Evolutionary conservation across 371 early-diverging fungal genomes (phyloP).

Genomic region (Haplosporangium sp.): DNA sequence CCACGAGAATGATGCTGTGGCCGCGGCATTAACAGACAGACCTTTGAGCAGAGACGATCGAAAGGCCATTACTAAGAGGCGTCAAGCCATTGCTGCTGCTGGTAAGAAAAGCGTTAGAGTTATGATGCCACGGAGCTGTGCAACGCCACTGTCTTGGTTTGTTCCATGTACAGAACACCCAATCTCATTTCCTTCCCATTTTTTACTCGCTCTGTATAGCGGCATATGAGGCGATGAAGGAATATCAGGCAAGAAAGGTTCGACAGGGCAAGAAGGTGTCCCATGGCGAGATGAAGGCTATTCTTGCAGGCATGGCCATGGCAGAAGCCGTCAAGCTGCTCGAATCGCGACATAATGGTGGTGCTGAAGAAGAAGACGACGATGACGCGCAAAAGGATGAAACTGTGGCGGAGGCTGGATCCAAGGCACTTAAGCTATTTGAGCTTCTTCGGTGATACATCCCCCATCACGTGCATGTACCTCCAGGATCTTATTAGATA

Average conservation of each 20-base stretch:
- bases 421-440: slow-evolving; percentile 44
- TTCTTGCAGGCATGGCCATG: slow-evolving; percentile 53
- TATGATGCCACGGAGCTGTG: no score
- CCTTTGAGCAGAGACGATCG: slow-evolving; percentile 9
- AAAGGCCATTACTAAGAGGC: slow-evolving; percentile 19
- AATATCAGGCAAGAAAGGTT: slow-evolving; percentile 27
- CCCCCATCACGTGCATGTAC: no score
- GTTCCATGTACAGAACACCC: not conserved
- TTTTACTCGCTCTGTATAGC: slow-evolving; percentile 6
- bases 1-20: not conserved
- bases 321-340: slow-evolving; percentile 51
- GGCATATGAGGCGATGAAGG: slow-evolving; percentile 49
- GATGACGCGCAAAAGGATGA: slow-evolving; percentile 29
- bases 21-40: not conserved
- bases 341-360: slow-evolving; percentile 17
- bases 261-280: slow-evolving; percentile 43
- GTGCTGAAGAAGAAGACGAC: slow-evolving; percentile 18
- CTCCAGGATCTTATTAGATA: no score
- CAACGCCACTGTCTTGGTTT: no score
- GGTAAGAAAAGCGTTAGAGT: no score
- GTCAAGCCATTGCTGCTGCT: slow-evolving; percentile 46
- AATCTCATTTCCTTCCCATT: not conserved
- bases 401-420: slow-evolving; percentile 50
- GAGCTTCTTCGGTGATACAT: slow-evolving; percentile 24
- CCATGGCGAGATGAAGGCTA: slow-evolving; percentile 51